phyloP scores from a whole-genome alignment of 768 basidiomycete genomes.

The Mycena galopus region DNA sequence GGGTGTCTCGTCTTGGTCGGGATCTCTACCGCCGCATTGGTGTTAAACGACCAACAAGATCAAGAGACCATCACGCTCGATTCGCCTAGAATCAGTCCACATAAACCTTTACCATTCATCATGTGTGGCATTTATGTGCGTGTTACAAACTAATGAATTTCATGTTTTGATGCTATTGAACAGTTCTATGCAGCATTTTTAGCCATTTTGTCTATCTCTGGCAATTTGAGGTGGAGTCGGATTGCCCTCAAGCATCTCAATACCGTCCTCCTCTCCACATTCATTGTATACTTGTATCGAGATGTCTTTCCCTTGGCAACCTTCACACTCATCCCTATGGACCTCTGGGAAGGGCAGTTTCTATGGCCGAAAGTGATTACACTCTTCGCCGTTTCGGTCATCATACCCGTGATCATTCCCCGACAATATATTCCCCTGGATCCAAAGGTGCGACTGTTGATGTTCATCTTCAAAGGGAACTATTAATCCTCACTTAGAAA shows the following conservation, averaged over 20 bases:
- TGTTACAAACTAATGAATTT: not conserved
- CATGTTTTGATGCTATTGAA: too few relatives aligned
- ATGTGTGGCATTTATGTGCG: slow-evolving; percentile 13
- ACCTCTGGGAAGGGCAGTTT: slow-evolving; percentile 48
- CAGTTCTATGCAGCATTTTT: slow-evolving; percentile 12
- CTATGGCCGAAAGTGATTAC: slow-evolving; percentile 44
- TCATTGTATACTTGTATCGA: slow-evolving; percentile 63
- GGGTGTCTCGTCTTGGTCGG: slow-evolving; percentile 9
- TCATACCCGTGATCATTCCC: slow-evolving; percentile 67
- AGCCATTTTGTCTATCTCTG: not conserved
- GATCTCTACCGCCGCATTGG: not conserved
- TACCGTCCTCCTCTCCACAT: slow-evolving; percentile 52
- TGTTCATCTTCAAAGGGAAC: too few relatives aligned
- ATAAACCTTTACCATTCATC: not conserved
- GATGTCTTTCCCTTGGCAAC: slow-evolving; percentile 70
- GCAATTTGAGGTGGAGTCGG: not conserved
- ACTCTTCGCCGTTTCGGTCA: slow-evolving; percentile 55
- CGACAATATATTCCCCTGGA: slow-evolving; percentile 68
- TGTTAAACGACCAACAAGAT: not conserved
- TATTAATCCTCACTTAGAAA: slow-evolving; percentile 38
- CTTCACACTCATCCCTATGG: slow-evolving; percentile 57
- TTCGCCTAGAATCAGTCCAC: not conserved
- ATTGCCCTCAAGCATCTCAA: slow-evolving; percentile 12
- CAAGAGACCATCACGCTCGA: not conserved
- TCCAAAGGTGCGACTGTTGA: slow-evolving; percentile 47